phyloP scores from a whole-genome alignment of 1,139 yeast species.

The Geotrichum australiense region DNA sequence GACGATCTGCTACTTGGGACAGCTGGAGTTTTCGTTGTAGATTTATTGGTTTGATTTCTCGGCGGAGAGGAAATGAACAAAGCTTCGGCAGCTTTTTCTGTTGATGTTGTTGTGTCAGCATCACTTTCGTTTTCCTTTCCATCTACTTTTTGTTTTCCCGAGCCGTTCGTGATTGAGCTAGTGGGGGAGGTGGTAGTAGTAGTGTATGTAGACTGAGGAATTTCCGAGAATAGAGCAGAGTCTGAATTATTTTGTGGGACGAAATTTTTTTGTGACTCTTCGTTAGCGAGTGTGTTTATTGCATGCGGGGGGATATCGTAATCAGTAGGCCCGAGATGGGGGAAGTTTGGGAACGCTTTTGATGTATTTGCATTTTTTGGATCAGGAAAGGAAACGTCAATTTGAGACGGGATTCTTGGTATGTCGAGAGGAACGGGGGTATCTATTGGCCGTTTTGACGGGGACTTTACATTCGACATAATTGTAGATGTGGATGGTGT shows the following conservation, averaged over 20 bases:
- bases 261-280: constrained; percentile 14
- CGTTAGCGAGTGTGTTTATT: constrained; percentile 13
- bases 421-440: constrained; percentile 17
- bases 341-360: constrained; percentile 15
- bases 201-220: not conserved
- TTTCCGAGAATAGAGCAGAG: not conserved
- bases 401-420: constrained; percentile 18
- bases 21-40: not conserved
- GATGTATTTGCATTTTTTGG: constrained; percentile 6
- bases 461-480: too few species aligned
- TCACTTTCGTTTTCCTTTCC: too few species aligned
- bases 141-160: not conserved
- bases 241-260: constrained; percentile 12
- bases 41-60: too few species aligned
- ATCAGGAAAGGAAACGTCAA: constrained; percentile 5
- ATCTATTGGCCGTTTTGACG: constrained; percentile 3
- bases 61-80: too few species aligned
- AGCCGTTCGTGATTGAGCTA: not conserved
- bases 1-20: not conserved
- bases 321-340: constrained; percentile 17
- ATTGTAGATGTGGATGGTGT: not conserved
- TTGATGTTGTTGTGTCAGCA: too few species aligned
- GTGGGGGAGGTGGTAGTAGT: not conserved
- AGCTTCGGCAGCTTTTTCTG: too few species aligned
- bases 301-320: constrained; percentile 17